Conservation (phyloP, 768 basidiomycete genomes). For the Calocybe indica region DNA sequence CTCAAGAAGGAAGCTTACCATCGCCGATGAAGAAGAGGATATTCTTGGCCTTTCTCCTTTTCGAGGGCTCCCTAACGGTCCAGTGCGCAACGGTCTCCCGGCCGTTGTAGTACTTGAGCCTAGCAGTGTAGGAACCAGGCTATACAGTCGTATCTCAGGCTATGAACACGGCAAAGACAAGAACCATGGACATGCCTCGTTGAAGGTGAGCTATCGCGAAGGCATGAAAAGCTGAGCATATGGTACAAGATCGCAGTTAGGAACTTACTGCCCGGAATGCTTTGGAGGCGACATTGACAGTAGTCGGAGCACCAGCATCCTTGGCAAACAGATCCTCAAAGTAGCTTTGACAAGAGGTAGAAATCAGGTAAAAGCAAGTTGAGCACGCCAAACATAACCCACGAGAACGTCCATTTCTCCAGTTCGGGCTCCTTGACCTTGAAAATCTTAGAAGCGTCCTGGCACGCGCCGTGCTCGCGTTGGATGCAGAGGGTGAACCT, state of each 20-base stretch:
- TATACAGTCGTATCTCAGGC: constrained; percentile 3
- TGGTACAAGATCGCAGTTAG: neutral
- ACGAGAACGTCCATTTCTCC: constrained; percentile 38
- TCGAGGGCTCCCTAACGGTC: constrained; percentile 29
- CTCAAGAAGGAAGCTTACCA: constrained; percentile 19
- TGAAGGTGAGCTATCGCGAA: constrained; percentile 19
- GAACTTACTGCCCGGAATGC: constrained; percentile 32
- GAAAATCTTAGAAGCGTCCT: constrained; percentile 31
- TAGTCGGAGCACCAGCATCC: constrained; percentile 24
- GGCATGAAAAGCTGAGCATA: neutral
- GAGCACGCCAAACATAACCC: constrained; percentile 7
- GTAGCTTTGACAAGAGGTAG: constrained; percentile 20
- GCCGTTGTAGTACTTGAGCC: constrained; percentile 27
- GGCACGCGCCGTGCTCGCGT: constrained; percentile 23
- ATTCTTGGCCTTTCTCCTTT: constrained; percentile 33
- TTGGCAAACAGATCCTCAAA: constrained; percentile 38
- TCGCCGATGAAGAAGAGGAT: constrained; percentile 41
- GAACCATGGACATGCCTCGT: constrained; percentile 13
- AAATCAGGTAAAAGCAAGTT: neutral
- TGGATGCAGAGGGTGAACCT: constrained; percentile 34
- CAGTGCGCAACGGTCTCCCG: constrained; percentile 31
- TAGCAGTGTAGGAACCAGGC: constrained; percentile 35
- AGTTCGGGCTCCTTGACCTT: constrained; percentile 22
- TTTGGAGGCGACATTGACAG: constrained; percentile 37
- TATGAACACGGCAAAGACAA: neutral